Base-by-base conservation (phyloP, 2,329 filamentous ascomycete species). In the Claviceps sorghi region DNA sequence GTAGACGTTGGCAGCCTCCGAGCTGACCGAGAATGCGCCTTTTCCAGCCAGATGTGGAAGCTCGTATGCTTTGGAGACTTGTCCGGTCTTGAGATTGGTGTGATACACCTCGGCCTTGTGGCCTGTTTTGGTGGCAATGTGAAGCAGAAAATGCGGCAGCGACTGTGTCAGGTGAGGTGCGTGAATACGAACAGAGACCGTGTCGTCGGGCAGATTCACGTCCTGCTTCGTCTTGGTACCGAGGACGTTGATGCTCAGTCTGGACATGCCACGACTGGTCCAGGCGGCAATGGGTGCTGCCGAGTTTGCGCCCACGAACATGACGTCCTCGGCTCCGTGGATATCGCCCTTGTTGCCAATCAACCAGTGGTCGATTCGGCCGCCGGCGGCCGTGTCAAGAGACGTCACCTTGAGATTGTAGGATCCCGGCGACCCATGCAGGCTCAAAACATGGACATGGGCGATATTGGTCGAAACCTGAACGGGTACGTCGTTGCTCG, bases 81-180 rank as follows among this genome's bases (percentile, higher is more conserved):
- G 77, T 51, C 75, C 78, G 54, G 75, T 83, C 68, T 83, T 83
- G 50, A 87, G 67, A 59, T 95, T 79, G 54, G 94, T 77, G 60
- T 95, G 88, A 63, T 84, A 96, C 32, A 97, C 84, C 56, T 94
- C 85, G 3, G 85, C 91, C 72, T 86, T 88, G 63, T 90, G 86
- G 19, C 81, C 81, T 2, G 72, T 72, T 38, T 73, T 73, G 0
- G 87, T 87, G 59, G 83, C 76, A 59, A 81, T 88, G 59, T 95
- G 86, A 5, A 95, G 85, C 34, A 96, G 72, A 70, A 96, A 94
- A 69, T 95, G 88, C 40, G 88, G 75, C 46, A 82, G 74, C 4
- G 86, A 84, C 61, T 86, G 84, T 32, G 80, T 69, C 52, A 84
- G 74, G 57, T 82, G 81, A 17, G 88, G 84, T 1, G 86, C 86